Evolutionary conservation across 164 flowering plant genomes (phyloP).

Genomic region (Aristolochia contorta): DNA sequence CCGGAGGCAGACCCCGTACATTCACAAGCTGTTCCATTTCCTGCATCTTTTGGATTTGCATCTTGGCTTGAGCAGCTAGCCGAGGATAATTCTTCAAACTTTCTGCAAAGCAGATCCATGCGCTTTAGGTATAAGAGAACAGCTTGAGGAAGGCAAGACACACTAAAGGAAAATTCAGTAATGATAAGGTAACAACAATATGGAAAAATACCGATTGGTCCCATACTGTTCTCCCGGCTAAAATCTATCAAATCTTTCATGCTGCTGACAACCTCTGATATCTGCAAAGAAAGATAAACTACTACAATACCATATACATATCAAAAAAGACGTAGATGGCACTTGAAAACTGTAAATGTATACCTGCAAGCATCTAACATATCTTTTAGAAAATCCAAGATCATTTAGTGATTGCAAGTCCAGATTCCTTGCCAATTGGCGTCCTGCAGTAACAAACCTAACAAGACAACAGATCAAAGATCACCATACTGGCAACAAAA

Average conservation of each 20-base stretch:
- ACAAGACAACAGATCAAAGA: background rate
- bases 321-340: background rate
- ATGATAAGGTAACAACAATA: background rate
- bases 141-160: background rate
- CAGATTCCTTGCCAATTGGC: slow-evolving; percentile 71
- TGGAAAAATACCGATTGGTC: slow-evolving; percentile 74
- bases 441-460: slow-evolving; percentile 86
- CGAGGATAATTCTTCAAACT: slow-evolving; percentile 79
- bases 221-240: slow-evolving; percentile 54
- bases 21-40: slow-evolving; percentile 62
- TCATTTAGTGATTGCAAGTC: slow-evolving; percentile 89
- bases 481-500: background rate
- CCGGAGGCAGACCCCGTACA: slow-evolving; percentile 55
- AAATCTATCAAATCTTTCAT: slow-evolving; percentile 90
- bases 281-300: slow-evolving; percentile 27
- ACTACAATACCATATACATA: background rate
- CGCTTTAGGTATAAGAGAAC: background rate
- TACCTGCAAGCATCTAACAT: slow-evolving; percentile 95
- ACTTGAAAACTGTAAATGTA: background rate
- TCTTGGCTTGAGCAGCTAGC: slow-evolving; percentile 38
- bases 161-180: background rate
- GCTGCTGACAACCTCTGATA: slow-evolving; percentile 88
- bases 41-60: slow-evolving; percentile 64
- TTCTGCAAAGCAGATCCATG: slow-evolving; percentile 37
- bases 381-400: slow-evolving; percentile 93